Conservation (phyloP, 768 basidiomycete genomes). For the Leccinum olivaceopallidum region DNA sequence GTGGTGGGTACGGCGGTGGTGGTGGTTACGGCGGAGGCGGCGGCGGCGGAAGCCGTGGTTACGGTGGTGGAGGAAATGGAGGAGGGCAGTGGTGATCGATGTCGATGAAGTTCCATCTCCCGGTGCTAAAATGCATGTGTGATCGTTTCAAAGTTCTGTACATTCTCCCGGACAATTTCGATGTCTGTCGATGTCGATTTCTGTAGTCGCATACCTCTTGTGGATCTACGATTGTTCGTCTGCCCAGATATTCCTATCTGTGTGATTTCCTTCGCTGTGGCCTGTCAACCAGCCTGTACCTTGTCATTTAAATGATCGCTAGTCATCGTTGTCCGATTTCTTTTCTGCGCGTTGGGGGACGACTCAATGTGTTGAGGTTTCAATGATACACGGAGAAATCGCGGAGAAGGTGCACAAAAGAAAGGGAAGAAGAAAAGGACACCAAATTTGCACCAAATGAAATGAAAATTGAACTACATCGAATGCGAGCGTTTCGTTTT, state of each 20-base stretch:
- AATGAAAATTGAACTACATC: not conserved
- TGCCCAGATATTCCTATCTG: not conserved
- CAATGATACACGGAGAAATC: conserved; percentile 13
- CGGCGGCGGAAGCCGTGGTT: too few species aligned
- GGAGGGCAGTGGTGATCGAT: conserved; percentile 12
- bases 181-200: conserved; percentile 9
- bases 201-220: conserved; percentile 7
- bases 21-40: conserved; percentile 2
- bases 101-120: not conserved
- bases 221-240: conserved; percentile 2
- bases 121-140: conserved; percentile 16
- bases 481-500: conserved; percentile 15
- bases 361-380: not conserved
- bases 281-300: not conserved
- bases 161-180: conserved; percentile 2
- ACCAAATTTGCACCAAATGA: not conserved
- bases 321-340: not conserved
- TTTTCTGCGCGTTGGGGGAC: not conserved
- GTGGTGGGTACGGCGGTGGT: conserved; percentile 11
- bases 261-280: not conserved
- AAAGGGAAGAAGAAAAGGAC: not conserved
- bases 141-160: conserved; percentile 7
- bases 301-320: not conserved
- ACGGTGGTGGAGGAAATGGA: conserved; percentile 13
- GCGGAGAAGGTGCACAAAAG: not conserved